Percentiles rank a stretch among this genome's conserved stretches.
Conservation (phyloP, 1,284 basidiomycete species). For the Moniliella sp. region DNA sequence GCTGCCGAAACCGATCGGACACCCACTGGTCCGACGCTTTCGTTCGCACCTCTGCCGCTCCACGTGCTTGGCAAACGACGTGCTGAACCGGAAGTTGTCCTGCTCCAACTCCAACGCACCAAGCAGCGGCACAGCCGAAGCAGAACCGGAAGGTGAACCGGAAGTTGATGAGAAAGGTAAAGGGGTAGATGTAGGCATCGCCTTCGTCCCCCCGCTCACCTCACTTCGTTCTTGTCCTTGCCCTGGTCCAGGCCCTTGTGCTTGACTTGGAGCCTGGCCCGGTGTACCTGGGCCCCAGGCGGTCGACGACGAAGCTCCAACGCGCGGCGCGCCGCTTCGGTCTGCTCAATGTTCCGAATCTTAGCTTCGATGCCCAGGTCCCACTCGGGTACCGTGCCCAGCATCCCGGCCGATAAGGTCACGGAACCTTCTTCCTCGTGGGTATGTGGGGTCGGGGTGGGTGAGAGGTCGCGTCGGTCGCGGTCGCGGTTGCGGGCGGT, state of each 20-base stretch:
- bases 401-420: slow-evolving; percentile 72
- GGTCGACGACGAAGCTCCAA: too few species aligned
- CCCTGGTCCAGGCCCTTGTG: slow-evolving; percentile 41
- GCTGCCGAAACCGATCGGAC: slow-evolving; percentile 37
- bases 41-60: slow-evolving; percentile 42
- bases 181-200: slow-evolving; percentile 43
- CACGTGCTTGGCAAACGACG: background rate
- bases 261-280: slow-evolving; percentile 56
- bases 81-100: slow-evolving; percentile 47
- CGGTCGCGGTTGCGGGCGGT: too few species aligned
- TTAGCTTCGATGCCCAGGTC: slow-evolving; percentile 93
- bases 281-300: too few species aligned
- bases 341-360: slow-evolving; percentile 81
- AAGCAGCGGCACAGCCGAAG: background rate
- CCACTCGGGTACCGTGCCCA: slow-evolving; percentile 79
- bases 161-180: background rate
- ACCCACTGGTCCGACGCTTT: slow-evolving; percentile 77
- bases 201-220: slow-evolving; percentile 61
- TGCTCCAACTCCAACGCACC: background rate
- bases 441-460: too few species aligned
- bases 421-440: slow-evolving; percentile 65
- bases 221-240: slow-evolving; percentile 37
- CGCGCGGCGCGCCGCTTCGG: slow-evolving; percentile 82
- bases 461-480: too few species aligned
- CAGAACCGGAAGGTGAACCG: background rate